Conservation (phyloP, 2,329 filamentous ascomycete species). For the Cephalotrichum gorgonifer region DNA sequence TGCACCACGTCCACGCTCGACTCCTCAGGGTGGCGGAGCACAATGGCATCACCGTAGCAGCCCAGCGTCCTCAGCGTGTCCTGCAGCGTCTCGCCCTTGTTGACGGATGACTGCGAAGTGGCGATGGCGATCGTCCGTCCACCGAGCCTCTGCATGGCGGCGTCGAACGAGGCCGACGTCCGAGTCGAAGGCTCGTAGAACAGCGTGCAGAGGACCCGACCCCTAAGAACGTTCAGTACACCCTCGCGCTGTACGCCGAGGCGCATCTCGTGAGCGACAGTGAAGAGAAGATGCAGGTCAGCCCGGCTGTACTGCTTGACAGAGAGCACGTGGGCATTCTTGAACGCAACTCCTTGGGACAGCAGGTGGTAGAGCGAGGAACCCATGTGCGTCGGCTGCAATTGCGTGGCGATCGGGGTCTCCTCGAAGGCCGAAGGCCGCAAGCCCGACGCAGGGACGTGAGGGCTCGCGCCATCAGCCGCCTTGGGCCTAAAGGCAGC, state of each 20-base stretch:
- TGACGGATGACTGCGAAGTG: conserved; percentile 75
- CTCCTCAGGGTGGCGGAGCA: conserved; percentile 87
- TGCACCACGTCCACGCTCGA: conserved; percentile 70
- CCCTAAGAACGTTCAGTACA: conserved; percentile 75
- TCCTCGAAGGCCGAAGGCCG: background rate
- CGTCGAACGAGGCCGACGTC: conserved; percentile 91
- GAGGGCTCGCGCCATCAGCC: conserved; percentile 4
- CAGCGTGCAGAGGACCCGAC: conserved; percentile 78
- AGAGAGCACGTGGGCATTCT: conserved; percentile 79
- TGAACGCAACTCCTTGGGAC: conserved; percentile 69
- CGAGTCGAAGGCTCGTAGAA: conserved; percentile 98
- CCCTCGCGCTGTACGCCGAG: conserved; percentile 88
- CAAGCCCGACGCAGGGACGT: no score
- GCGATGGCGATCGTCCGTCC: conserved; percentile 75
- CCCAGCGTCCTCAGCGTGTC: conserved; percentile 89
- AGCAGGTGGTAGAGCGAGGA: conserved; percentile 63
- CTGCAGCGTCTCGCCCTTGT: conserved; percentile 89
- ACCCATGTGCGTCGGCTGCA: conserved; percentile 40
- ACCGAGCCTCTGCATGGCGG: conserved; percentile 95
- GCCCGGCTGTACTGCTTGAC: conserved; percentile 82
- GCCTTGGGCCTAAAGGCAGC: conserved; percentile 20
- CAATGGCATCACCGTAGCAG: conserved; percentile 89
- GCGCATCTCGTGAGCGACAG: conserved; percentile 95
- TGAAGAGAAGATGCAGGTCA: conserved; percentile 89
- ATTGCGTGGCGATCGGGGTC: conserved; percentile 22